Conservation (phyloP, 1,284 basidiomycete genomes). For the Ustilago vetiveriae region DNA sequence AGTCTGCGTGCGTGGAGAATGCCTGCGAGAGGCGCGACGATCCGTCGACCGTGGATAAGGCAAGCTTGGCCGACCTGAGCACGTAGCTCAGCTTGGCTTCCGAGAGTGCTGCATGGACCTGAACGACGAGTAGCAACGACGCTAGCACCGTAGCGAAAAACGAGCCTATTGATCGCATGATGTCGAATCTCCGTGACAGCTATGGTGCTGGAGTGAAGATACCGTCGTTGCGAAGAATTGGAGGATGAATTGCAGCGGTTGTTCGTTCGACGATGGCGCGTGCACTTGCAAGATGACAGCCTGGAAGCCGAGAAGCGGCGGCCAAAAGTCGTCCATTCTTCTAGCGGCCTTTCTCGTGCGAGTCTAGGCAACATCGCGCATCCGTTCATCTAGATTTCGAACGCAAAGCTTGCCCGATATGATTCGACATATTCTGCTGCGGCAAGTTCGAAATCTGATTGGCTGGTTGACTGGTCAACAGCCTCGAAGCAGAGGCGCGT, state of each 20-base stretch:
- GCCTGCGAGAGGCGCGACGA: slow-evolving; percentile 43
- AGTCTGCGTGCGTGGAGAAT: slow-evolving; percentile 36
- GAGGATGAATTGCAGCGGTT: background rate
- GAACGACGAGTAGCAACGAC: slow-evolving; percentile 19
- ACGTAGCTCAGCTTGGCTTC: slow-evolving; percentile 46
- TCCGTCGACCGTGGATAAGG: slow-evolving; percentile 45
- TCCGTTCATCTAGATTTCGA: too few species aligned
- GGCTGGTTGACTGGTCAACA: slow-evolving; percentile 1
- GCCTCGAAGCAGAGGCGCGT: too few species aligned
- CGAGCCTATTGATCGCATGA: slow-evolving; percentile 28
- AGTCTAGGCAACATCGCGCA: too few species aligned
- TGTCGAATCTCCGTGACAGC: background rate
- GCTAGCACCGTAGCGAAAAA: slow-evolving; percentile 4
- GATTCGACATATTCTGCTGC: slow-evolving; percentile 19
- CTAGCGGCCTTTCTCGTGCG: too few species aligned
- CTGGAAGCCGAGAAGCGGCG: slow-evolving; percentile 23
- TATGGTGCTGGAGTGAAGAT: background rate
- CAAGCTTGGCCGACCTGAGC: slow-evolving; percentile 42
- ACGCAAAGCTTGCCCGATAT: background rate
- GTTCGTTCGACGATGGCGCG: slow-evolving; percentile 23
- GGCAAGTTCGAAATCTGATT: slow-evolving; percentile 39
- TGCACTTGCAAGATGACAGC: slow-evolving; percentile 28
- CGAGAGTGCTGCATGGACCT: slow-evolving; percentile 27
- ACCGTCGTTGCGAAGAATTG: background rate
- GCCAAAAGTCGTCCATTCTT: too few species aligned